Evolutionary conservation across 371 early-diverging fungal species (phyloP).

Genomic region (Apophysomyces trapeziformis): DNA sequence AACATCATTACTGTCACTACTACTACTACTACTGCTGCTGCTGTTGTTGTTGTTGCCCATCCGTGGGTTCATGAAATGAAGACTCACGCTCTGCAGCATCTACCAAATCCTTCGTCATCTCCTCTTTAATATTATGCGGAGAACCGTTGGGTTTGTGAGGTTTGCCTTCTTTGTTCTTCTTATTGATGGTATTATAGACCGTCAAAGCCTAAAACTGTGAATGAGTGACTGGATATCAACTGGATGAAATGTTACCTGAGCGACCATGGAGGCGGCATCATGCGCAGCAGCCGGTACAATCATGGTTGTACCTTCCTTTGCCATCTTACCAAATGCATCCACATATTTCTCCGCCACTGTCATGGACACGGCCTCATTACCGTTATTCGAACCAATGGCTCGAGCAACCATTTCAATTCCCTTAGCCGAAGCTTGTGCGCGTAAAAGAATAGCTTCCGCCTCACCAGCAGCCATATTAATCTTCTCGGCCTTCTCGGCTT

Average conservation of each 20-base stretch:
- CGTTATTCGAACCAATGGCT: conserved; percentile 75
- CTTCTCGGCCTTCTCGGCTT: conserved; percentile 87
- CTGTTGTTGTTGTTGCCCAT: conserved; percentile 14
- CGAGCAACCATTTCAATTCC: conserved; percentile 81
- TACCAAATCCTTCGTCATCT: conserved; percentile 40
- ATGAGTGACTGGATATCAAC: neutral
- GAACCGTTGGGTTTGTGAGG: conserved; percentile 6
- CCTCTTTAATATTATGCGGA: conserved; percentile 33
- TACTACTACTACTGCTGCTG: neutral
- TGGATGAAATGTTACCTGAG: conserved; percentile 57
- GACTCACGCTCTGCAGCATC: conserved; percentile 35
- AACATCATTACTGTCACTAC: neutral
- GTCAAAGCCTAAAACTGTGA: conserved; percentile 46
- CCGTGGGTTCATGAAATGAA: conserved; percentile 26
- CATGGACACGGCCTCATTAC: conserved; percentile 88
- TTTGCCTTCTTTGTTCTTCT: conserved; percentile 22
- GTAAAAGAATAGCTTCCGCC: conserved; percentile 87
- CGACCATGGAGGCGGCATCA: conserved; percentile 85
- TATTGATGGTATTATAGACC: conserved; percentile 57
- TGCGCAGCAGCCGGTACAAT: conserved; percentile 88
- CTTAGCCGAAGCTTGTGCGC: conserved; percentile 84
- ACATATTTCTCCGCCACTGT: conserved; percentile 98
- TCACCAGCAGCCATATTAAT: conserved; percentile 91
- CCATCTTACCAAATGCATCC: conserved; percentile 90
- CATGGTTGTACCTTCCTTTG: conserved; percentile 92